These are phyloP conservation scores for Penicillium desertorum DNA, from an alignment of 495 filamentous ascomycete genomes.

Conservation along the genomic window DNA sequence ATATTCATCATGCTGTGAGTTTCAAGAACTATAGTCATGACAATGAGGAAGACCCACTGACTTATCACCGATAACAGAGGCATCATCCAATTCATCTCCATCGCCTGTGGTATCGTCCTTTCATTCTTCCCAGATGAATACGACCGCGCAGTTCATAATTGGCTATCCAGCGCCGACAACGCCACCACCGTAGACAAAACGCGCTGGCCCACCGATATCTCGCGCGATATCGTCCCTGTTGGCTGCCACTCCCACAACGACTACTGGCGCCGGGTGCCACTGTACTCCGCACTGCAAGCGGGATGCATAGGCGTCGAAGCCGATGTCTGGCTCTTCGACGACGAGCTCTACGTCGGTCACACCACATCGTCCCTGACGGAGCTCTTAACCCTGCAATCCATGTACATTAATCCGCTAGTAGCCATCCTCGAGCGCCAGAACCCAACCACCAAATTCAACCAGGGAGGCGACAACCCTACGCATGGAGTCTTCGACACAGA, in stretches of 20 bases:
- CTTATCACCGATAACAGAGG: slow-evolving; percentile 33
- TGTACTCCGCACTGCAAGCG: slow-evolving; percentile 62
- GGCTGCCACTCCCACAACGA: slow-evolving; percentile 82
- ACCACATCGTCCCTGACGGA: slow-evolving; percentile 44
- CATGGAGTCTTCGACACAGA: slow-evolving; percentile 52
- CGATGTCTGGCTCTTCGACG: slow-evolving; percentile 79
- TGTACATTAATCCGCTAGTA: slow-evolving; percentile 58
- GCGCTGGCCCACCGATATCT: slow-evolving; percentile 75
- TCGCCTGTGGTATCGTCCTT: slow-evolving; percentile 52
- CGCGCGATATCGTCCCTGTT: slow-evolving; percentile 66
- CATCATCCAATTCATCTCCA: slow-evolving; percentile 47
- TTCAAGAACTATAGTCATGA: not conserved
- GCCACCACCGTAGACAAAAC: slow-evolving; percentile 46
- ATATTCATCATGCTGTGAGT: slow-evolving; percentile 47
- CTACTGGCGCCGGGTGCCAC: slow-evolving; percentile 76
- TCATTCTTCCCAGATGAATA: slow-evolving; percentile 59
- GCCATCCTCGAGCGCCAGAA: slow-evolving; percentile 54
- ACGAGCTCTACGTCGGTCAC: slow-evolving; percentile 64
- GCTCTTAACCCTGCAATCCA: slow-evolving; percentile 50
- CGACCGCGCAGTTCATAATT: slow-evolving; percentile 48
- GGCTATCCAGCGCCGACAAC: slow-evolving; percentile 45
- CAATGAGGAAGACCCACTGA: not conserved
- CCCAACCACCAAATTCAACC: slow-evolving; percentile 37
- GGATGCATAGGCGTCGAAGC: slow-evolving; percentile 76
- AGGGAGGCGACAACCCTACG: slow-evolving; percentile 17